phyloP scores from a whole-genome alignment of 1,284 basidiomycete genomes.

The Irpex sp. region DNA sequence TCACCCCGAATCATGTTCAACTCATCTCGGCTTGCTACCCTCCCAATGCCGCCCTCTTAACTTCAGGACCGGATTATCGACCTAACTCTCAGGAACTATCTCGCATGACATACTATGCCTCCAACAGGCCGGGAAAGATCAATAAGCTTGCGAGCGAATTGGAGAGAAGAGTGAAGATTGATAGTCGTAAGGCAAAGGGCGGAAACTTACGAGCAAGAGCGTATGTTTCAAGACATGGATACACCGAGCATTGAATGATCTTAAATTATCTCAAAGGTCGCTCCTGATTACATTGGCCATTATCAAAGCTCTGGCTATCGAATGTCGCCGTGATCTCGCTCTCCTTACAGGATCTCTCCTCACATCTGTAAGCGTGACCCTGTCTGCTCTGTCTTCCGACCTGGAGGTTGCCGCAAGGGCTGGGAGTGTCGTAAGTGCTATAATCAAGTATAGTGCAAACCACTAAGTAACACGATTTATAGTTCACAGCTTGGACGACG shows the following conservation, averaged over 20 bases:
- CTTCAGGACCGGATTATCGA: slow-evolving; percentile 74
- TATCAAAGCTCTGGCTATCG: slow-evolving; percentile 78
- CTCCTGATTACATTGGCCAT: slow-evolving; percentile 87
- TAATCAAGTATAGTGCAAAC: background rate
- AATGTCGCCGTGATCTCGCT: slow-evolving; percentile 84
- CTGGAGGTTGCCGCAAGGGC: slow-evolving; percentile 82
- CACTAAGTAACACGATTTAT: slow-evolving; percentile 1
- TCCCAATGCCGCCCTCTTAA: slow-evolving; percentile 68
- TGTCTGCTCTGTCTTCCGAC: slow-evolving; percentile 64
- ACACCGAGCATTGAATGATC: background rate
- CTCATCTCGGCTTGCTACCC: slow-evolving; percentile 92
- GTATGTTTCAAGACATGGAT: slow-evolving; percentile 42
- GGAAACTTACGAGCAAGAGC: slow-evolving; percentile 78
- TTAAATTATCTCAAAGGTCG: slow-evolving; percentile 40
- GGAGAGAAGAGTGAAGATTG: slow-evolving; percentile 68
- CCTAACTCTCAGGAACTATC: slow-evolving; percentile 90
- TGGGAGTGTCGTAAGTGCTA: slow-evolving; percentile 67
- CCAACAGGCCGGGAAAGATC: slow-evolving; percentile 86
- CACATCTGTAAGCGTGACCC: slow-evolving; percentile 62
- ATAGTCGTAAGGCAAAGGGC: slow-evolving; percentile 62
- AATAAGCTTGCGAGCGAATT: slow-evolving; percentile 82
- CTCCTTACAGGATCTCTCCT: slow-evolving; percentile 80
- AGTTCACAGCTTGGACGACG: slow-evolving; percentile 93
- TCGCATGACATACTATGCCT: slow-evolving; percentile 88
- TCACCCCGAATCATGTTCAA: slow-evolving; percentile 81